These are phyloP conservation scores for Vigna mungo DNA, from an alignment of 306 rosid genomes.

Conservation along the genomic window DNA sequence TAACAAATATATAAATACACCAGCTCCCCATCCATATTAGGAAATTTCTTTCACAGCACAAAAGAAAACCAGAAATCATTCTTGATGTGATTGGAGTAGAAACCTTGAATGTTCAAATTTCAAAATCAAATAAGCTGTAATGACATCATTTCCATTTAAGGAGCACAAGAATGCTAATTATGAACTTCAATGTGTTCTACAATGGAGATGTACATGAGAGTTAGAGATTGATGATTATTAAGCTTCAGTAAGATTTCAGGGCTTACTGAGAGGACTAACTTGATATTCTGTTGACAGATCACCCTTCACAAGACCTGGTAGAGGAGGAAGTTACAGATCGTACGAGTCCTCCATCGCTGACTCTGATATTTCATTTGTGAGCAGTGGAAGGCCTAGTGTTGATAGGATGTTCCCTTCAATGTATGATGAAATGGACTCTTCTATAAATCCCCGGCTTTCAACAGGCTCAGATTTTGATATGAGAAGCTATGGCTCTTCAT, in stretches of 20 bases:
- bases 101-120: not conserved
- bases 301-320: conserved; percentile 63
- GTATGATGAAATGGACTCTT: conserved; percentile 51
- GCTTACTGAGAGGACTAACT: conserved; percentile 36
- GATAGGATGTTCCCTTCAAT: conserved; percentile 57
- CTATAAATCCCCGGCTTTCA: conserved; percentile 51
- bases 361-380: conserved; percentile 79
- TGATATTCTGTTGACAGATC: conserved; percentile 62
- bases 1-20: not conserved
- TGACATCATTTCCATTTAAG: conserved; percentile 21
- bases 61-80: not conserved
- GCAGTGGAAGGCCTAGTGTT: conserved; percentile 64
- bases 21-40: not conserved
- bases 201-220: conserved; percentile 1
- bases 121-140: conserved; percentile 1
- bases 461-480: conserved; percentile 57
- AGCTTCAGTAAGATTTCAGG: conserved; percentile 1
- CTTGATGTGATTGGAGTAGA: not conserved
- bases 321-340: conserved; percentile 47
- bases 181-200: conserved; percentile 12
- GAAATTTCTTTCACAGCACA: not conserved
- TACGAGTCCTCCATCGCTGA: conserved; percentile 54
- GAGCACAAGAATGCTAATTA: conserved; percentile 18
- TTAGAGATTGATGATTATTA: conserved; percentile 12
- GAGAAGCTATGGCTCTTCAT: conserved; percentile 54